Percentiles rank a stretch among this genome's conserved stretches.
Conservation (phyloP, 371 early-diverging fungal genomes). For the Mortierella sp. region DNA sequence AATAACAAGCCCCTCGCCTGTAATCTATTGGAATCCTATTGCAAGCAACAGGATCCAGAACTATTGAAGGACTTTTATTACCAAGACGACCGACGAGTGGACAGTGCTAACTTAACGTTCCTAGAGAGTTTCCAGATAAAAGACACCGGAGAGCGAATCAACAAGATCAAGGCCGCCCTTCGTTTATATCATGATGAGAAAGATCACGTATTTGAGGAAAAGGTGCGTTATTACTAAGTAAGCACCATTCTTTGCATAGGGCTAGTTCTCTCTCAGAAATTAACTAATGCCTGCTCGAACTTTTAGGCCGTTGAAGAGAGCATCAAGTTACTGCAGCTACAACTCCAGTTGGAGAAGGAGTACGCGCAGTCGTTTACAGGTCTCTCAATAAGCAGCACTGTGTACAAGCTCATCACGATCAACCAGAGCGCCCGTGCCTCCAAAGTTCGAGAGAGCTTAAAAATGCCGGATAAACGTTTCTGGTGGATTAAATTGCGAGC, state of each 20-base stretch:
- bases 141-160: constrained; percentile 71
- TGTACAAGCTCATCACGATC: constrained; percentile 81
- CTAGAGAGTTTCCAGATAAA: constrained; percentile 70
- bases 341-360: constrained; percentile 81
- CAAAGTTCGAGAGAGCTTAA: constrained; percentile 87
- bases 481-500: constrained; percentile 91
- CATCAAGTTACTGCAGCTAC: constrained; percentile 79
- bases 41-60: constrained; percentile 79
- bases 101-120: constrained; percentile 77
- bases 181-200: constrained; percentile 84
- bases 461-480: constrained; percentile 89
- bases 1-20: constrained; percentile 87
- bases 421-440: constrained; percentile 80
- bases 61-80: constrained; percentile 94
- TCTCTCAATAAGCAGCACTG: constrained; percentile 86
- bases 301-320: constrained; percentile 81
- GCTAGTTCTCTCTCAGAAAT: too few relatives aligned
- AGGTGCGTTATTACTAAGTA: constrained; percentile 58
- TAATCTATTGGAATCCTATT: constrained; percentile 85
- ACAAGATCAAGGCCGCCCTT: constrained; percentile 75
- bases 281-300: not conserved
- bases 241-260: too few relatives aligned
- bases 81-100: constrained; percentile 89
- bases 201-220: constrained; percentile 78
- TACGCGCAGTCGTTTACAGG: constrained; percentile 76